Evolutionary conservation across 1,284 basidiomycete genomes (phyloP), one percentile per base, ranked within the genome.

Genomic region (Vanrija humicola): DNA sequence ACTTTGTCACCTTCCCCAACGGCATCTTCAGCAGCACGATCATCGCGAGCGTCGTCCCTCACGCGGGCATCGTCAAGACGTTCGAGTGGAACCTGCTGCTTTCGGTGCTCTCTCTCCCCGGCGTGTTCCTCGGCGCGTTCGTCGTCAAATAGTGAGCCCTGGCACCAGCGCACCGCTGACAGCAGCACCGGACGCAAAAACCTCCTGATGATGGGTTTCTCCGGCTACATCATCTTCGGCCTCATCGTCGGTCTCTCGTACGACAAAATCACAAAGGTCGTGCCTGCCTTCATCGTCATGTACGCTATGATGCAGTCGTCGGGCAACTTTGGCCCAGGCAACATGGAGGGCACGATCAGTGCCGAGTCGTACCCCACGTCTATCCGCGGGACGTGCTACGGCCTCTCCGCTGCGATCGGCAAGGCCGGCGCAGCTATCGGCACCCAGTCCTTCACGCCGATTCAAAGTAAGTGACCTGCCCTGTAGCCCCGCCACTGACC

Each of bases 281-380:
- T 84, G 40, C 84, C 86, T 16, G 39, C 56, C 6, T 55, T 63
- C 56, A 59, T 56, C 45, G 43, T 68, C 50, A 49, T 64, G 49
- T 61, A 61, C 60, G 54, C 47, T 44, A 49, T 60, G 44, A 54
- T 56, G 61, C 62, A 69, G 52, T 62, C 29, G 61, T 51, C 67
- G 86, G 86, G 86, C n/a, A 88, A 89, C 67, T 53, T 86, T 67
- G 86, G 87, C n/a, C 87, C 87, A 0, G 87, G 87, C n/a, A 82
- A 87, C 62, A 85, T 87, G 82, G 77, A 86, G 14, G 86, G 85
- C 53, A 79, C 87, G 8, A 82, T 84, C 16, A 63, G 61, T 16
- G 59, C 72, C 4, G 66, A 86, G 52, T 85, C 84, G 6, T 87
- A 82, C 68, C 82, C 86, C 9, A 88, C 86, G 1, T 80, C 85